Conservation (phyloP, 371 early-diverging fungal species). For the Mortierella sp. region DNA sequence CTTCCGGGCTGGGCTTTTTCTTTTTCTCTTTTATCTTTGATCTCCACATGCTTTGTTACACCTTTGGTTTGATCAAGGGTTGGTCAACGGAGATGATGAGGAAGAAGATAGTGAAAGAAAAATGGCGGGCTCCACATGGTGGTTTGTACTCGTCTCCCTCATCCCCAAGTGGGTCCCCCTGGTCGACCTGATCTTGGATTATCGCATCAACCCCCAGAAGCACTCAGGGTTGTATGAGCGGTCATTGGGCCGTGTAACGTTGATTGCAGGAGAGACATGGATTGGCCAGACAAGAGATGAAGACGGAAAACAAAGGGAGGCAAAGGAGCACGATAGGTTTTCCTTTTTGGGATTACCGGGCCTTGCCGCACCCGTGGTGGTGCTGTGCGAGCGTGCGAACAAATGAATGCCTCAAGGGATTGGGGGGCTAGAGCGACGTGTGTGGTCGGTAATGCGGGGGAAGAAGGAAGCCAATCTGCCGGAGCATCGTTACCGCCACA, state of each 20-base stretch:
- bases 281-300: constrained; percentile 5
- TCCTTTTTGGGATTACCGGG: constrained; percentile 24
- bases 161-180: not conserved
- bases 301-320: not conserved
- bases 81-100: not conserved
- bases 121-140: not conserved
- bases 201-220: not conserved
- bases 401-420: not conserved
- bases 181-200: not conserved
- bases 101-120: not conserved
- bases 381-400: constrained; percentile 11
- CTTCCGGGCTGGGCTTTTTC: too few relatives aligned
- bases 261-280: constrained; percentile 9
- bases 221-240: not conserved
- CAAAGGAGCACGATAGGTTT: not conserved
- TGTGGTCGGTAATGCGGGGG: not conserved
- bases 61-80: constrained; percentile 15
- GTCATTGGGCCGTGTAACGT: constrained; percentile 16
- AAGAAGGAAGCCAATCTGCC: too few relatives aligned
- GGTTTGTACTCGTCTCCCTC: not conserved
- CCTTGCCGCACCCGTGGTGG: not conserved
- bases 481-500: not conserved
- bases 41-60: constrained; percentile 12
- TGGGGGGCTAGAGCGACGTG: not conserved
- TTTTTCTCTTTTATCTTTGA: not conserved